These are phyloP conservation scores for Epichloe sp. DNA, from an alignment of 2,329 filamentous ascomycete species.

Conservation along the genomic window DNA sequence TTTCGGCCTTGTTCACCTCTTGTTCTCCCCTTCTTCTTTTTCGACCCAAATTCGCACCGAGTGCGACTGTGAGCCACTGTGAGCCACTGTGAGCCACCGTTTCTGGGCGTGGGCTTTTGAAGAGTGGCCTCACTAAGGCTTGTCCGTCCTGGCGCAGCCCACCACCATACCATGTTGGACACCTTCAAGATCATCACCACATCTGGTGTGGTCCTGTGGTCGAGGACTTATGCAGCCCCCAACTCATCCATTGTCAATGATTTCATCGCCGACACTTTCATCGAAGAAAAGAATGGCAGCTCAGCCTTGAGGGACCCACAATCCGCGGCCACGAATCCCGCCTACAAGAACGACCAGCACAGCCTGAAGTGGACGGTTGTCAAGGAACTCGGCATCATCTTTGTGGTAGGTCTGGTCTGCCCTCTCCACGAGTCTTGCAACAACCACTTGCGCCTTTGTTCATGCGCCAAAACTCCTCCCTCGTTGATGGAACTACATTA, in stretches of 20 bases:
- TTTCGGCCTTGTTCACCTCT: neutral
- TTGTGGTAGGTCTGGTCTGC: slow-evolving; percentile 51
- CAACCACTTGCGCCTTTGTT: neutral
- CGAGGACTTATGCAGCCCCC: slow-evolving; percentile 68
- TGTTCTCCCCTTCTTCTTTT: neutral
- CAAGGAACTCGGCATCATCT: slow-evolving; percentile 89
- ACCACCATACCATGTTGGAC: slow-evolving; percentile 65
- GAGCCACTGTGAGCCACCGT: neutral
- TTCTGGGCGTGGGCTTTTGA: neutral
- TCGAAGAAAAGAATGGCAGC: slow-evolving; percentile 72
- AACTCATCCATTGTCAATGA: slow-evolving; percentile 78
- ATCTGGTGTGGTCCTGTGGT: slow-evolving; percentile 95
- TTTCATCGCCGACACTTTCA: slow-evolving; percentile 93
- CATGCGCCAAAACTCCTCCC: neutral
- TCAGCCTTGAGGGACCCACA: slow-evolving; percentile 45
- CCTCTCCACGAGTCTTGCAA: neutral
- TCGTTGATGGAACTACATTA: neutral
- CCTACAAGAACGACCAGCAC: slow-evolving; percentile 85
- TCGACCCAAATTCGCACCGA: neutral
- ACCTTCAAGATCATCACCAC: slow-evolving; percentile 94
- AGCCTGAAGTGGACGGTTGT: slow-evolving; percentile 87
- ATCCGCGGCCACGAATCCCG: slow-evolving; percentile 51
- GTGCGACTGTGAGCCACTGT: neutral
- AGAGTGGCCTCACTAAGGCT: neutral
- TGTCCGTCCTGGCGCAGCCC: neutral